Evolutionary conservation across 2,329 filamentous ascomycete species (phyloP).

Genomic region (Ophiosphaerella narmari): DNA sequence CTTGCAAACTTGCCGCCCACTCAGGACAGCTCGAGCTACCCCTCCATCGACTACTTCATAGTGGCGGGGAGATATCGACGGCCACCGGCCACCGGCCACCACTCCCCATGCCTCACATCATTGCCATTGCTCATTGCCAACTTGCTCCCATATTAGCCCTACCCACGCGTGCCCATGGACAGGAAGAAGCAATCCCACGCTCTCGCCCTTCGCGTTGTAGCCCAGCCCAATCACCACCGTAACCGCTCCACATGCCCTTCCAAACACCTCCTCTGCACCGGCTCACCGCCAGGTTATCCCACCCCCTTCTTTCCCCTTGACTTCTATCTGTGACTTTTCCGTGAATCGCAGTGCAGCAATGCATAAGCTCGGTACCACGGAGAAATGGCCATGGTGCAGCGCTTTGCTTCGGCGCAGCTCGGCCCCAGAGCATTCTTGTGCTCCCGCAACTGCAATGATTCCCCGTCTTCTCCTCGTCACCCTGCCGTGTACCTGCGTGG

Average conservation of each 20-base stretch:
- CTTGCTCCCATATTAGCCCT: slow-evolving; percentile 8
- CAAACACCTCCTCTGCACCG: too few species aligned
- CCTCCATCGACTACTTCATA: slow-evolving; percentile 1
- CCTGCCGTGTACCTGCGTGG: slow-evolving; percentile 14
- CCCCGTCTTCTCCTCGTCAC: slow-evolving; percentile 9
- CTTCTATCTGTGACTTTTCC: slow-evolving; percentile 19
- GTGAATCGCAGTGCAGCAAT: slow-evolving; percentile 7
- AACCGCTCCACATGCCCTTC: too few species aligned
- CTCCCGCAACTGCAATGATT: slow-evolving; percentile 6
- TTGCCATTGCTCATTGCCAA: slow-evolving; percentile 17
- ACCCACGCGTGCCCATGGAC: slow-evolving; percentile 2
- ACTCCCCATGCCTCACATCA: slow-evolving; percentile 17
- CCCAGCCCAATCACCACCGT: slow-evolving; percentile 14
- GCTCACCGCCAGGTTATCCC: slow-evolving; percentile 1
- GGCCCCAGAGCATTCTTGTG: slow-evolving; percentile 1
- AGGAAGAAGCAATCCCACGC: slow-evolving; percentile 22
- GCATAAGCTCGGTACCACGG: slow-evolving; percentile 30
- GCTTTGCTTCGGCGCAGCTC: slow-evolving; percentile 35
- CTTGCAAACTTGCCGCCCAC: slow-evolving; percentile 18
- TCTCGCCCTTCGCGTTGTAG: slow-evolving; percentile 9
- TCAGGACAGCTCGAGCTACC: slow-evolving; percentile 31
- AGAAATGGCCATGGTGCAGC: slow-evolving; percentile 13
- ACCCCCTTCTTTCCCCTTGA: slow-evolving; percentile 5
- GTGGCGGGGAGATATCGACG: slow-evolving; percentile 17
- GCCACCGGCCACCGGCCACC: slow-evolving; percentile 21